phyloP scores from a whole-genome alignment of 1,139 yeast species.

The Wickerhamiella infanticola region DNA sequence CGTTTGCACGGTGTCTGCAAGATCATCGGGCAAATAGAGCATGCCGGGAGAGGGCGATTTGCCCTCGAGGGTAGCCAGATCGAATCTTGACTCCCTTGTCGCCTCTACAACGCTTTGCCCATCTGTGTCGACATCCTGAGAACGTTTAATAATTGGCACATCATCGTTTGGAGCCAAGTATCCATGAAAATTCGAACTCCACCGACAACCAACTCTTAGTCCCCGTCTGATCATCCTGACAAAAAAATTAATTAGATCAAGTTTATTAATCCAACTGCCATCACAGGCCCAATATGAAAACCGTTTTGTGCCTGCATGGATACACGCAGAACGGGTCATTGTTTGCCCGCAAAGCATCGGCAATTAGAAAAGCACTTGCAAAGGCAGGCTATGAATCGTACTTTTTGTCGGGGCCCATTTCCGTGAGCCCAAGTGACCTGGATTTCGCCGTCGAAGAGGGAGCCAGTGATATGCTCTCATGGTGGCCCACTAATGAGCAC shows the following conservation, averaged over 20 bases:
- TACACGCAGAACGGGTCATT: slow-evolving; percentile 56
- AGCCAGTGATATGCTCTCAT: slow-evolving; percentile 35
- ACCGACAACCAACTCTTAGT: neutral
- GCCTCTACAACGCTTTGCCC: neutral
- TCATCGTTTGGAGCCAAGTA: slow-evolving; percentile 1
- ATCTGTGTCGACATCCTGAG: neutral
- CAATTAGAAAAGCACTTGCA: slow-evolving; percentile 53
- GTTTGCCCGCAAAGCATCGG: slow-evolving; percentile 68
- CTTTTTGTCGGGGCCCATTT: slow-evolving; percentile 64
- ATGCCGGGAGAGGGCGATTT: slow-evolving; percentile 14
- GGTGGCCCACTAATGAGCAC: slow-evolving; percentile 31
- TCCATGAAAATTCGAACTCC: neutral
- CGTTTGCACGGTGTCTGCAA: slow-evolving; percentile 6
- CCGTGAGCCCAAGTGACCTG: slow-evolving; percentile 48
- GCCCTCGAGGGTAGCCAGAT: slow-evolving; percentile 16
- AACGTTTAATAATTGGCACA: slow-evolving; percentile 2
- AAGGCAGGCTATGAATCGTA: slow-evolving; percentile 54
- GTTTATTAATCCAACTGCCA: neutral
- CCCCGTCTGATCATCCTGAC: neutral
- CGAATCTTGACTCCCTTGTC: slow-evolving; percentile 8
- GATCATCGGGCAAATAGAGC: slow-evolving; percentile 12
- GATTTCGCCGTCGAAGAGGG: slow-evolving; percentile 42
- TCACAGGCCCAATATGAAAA: slow-evolving; percentile 16
- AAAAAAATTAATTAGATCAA: neutral
- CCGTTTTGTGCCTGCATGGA: slow-evolving; percentile 39